Base-by-base conservation (phyloP, 176 grass and related monocot genomes). In the Triticum timopheevii region DNA sequence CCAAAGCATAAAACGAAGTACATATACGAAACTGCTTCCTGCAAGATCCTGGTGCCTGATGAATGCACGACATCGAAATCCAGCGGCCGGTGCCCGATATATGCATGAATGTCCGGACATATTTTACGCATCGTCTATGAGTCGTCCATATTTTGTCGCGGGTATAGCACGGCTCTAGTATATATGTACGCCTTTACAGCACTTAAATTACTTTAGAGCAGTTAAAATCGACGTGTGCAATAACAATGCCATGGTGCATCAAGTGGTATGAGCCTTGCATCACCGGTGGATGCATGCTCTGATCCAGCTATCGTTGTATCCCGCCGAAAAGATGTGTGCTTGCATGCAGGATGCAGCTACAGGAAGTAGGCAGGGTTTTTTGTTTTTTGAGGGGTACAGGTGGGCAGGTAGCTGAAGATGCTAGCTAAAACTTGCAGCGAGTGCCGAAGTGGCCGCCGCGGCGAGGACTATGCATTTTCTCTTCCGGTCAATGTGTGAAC, bases 391-490 rank as follows among this genome's bases (percentile, higher is more conserved):
- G 0, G 34, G 34, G 34, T 16, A 33, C 12, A 49, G 47, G 13
- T 49, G 15, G 47, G 47, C 30, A 7, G 66, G 30, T 69, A 20
- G 66, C 30, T 2, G 65, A 34, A 34, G 5, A 15, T 52, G 5
- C 0, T 17, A 15, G 15, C 31, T 35, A 34, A 54, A 77, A 77
- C 16, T 10, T 56, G 73, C 73, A 45, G 70, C n/a, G 70, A 23
- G 61, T 40, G 4, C 34, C 78, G 40, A 66, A 69, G 44, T 68
- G 63, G 31, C 16, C 33, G 74, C 45, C 28, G 63, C 50, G 30
- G 84, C n/a, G 34, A 70, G 52, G 84, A 6, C 30, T 69, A 79
- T n/a, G 84, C 31, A 34, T 78, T 85, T 78, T 9, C 54, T 10
- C 40, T 38, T 83, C 54, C 65, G 4, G 31, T 70, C 20, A 22